Conservation (phyloP, 2,329 filamentous ascomycete species). For the Anthostomella pinea region DNA sequence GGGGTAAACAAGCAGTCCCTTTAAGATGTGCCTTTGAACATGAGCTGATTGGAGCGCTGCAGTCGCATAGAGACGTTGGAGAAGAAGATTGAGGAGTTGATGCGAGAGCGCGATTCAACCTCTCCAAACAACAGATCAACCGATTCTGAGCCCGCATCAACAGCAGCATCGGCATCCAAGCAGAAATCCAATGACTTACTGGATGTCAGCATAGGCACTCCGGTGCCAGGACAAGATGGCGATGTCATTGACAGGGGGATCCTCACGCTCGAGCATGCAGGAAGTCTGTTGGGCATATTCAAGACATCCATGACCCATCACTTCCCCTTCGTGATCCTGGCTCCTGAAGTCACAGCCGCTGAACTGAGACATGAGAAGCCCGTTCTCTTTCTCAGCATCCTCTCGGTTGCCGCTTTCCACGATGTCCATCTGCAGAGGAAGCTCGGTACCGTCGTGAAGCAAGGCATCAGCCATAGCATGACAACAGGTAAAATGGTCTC, state of each 20-base stretch:
- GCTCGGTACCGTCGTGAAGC: conserved; percentile 1
- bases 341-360: conserved; percentile 3
- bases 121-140: not conserved
- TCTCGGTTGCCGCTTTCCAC: conserved; percentile 1
- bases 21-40: too few species aligned
- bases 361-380: conserved; percentile 6
- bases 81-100: conserved; percentile 6
- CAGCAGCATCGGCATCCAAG: too few species aligned
- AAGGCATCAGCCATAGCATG: not conserved
- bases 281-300: conserved; percentile 1
- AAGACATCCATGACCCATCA: conserved; percentile 4
- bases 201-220: too few species aligned
- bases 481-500: not conserved
- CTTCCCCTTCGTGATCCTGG: conserved; percentile 9
- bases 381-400: conserved; percentile 5
- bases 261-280: conserved; percentile 1
- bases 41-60: not conserved
- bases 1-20: conserved; percentile 6
- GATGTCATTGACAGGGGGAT: conserved; percentile 6
- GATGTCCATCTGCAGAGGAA: conserved; percentile 5
- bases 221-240: too few species aligned
- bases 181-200: too few species aligned
- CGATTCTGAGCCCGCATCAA: not conserved
- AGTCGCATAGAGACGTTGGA: conserved; percentile 8
- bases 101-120: conserved; percentile 1